Conservation (phyloP, 345 rosid species). For the Citrus cavaleriei region DNA sequence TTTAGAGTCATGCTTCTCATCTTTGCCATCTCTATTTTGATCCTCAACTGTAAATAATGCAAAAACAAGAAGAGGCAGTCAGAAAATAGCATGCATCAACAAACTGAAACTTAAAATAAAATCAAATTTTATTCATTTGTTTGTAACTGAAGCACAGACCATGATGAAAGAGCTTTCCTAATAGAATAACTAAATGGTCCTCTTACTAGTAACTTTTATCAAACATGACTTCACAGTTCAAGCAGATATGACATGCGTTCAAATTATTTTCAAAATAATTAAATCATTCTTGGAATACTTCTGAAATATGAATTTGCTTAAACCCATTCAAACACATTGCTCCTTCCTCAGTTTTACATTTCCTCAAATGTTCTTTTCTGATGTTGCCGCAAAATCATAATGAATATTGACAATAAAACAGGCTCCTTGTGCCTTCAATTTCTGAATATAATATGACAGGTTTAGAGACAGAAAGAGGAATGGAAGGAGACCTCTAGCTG, state of each 20-base stretch:
- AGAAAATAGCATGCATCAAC: neutral
- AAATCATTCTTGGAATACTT: neutral
- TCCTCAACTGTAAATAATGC: constrained; percentile 24
- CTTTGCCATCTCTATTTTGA: constrained; percentile 30
- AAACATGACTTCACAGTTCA: neutral
- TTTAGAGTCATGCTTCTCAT: constrained; percentile 36
- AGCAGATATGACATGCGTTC: neutral
- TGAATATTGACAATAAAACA: neutral
- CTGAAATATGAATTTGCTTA: neutral
- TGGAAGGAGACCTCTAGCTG: constrained; percentile 31
- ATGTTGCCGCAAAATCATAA: neutral
- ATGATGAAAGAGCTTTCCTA: neutral
- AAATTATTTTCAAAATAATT: neutral
- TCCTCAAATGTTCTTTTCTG: neutral
- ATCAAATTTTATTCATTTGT: neutral
- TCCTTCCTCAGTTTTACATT: neutral
- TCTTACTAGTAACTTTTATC: neutral
- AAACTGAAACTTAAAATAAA: neutral
- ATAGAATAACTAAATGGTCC: neutral
- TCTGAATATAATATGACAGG: neutral
- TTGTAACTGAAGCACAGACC: neutral
- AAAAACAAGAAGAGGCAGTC: constrained; percentile 1
- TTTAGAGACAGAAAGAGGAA: constrained; percentile 1
- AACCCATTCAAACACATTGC: neutral
- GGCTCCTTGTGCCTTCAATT: neutral